These are phyloP conservation scores for Achaetomium macrosporum DNA, from an alignment of 2,329 filamentous ascomycete species.

Conservation along the genomic window DNA sequence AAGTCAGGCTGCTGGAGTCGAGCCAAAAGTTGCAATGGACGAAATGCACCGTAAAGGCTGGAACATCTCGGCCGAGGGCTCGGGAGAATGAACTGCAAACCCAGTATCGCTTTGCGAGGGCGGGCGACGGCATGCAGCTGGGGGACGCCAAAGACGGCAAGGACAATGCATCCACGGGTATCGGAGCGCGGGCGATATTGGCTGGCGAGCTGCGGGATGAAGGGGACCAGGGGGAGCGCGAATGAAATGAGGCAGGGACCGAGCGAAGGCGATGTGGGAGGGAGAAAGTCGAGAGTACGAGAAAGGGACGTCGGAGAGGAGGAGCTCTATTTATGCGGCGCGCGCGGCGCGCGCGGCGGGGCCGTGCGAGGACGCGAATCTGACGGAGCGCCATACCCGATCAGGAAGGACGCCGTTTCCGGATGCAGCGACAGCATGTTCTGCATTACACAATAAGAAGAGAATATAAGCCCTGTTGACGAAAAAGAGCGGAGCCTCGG, in stretches of 20 bases:
- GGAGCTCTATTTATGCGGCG: neutral
- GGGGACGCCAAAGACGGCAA: conserved; percentile 4
- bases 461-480: no score
- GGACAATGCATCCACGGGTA: conserved; percentile 1
- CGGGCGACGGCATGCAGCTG: conserved; percentile 2
- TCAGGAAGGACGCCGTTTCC: no score
- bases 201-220: conserved; percentile 2
- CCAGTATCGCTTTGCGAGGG: no score
- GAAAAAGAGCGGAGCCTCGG: no score
- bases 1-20: neutral
- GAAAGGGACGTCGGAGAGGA: conserved; percentile 8
- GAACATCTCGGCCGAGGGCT: no score
- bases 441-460: no score
- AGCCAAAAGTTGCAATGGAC: conserved; percentile 4
- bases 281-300: conserved; percentile 5
- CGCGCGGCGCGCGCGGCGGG: no score
- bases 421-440: no score
- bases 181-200: no score
- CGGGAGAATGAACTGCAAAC: no score
- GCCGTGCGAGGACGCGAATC: no score
- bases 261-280: conserved; percentile 7
- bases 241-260: conserved; percentile 4
- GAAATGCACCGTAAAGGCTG: conserved; percentile 2
- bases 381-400: no score
- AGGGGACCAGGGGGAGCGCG: neutral